Conservation (phyloP, 352 stramenopile species). For the Pythium phragmitis region DNA sequence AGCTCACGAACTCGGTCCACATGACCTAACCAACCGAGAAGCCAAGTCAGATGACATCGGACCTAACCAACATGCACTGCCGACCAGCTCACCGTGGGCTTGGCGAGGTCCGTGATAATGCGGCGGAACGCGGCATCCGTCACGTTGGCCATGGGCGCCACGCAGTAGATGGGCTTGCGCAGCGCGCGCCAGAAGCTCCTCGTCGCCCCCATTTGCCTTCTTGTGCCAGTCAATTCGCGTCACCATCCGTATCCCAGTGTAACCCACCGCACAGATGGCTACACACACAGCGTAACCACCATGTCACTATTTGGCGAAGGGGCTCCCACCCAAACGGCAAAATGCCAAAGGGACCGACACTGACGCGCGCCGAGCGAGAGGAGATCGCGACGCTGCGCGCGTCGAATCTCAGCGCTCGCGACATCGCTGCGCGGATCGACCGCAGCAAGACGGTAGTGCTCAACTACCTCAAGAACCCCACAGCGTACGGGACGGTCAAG, state of each 20-base stretch:
- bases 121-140: constrained; percentile 72
- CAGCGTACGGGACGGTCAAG: constrained; percentile 49
- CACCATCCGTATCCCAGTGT: background rate
- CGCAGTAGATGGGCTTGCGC: constrained; percentile 70
- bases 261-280: constrained; percentile 7
- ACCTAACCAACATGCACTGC: background rate
- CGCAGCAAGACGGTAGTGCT: constrained; percentile 64
- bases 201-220: constrained; percentile 18
- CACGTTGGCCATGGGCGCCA: constrained; percentile 85
- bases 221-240: constrained; percentile 5
- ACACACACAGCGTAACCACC: background rate
- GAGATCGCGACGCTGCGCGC: constrained; percentile 44
- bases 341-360: constrained; percentile 51
- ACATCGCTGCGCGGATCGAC: constrained; percentile 47
- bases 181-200: constrained; percentile 68
- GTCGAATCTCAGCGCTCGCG: constrained; percentile 39
- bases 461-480: constrained; percentile 48
- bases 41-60: background rate
- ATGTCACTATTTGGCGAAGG: constrained; percentile 7
- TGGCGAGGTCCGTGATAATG: constrained; percentile 74
- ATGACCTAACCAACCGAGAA: constrained; percentile 11
- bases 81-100: constrained; percentile 45
- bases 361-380: constrained; percentile 39
- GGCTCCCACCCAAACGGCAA: background rate
- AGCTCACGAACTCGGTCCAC: constrained; percentile 88